Evolutionary conservation across 306 rosid genomes (phyloP).

Genomic region (Elaeagnus macrophylla): DNA sequence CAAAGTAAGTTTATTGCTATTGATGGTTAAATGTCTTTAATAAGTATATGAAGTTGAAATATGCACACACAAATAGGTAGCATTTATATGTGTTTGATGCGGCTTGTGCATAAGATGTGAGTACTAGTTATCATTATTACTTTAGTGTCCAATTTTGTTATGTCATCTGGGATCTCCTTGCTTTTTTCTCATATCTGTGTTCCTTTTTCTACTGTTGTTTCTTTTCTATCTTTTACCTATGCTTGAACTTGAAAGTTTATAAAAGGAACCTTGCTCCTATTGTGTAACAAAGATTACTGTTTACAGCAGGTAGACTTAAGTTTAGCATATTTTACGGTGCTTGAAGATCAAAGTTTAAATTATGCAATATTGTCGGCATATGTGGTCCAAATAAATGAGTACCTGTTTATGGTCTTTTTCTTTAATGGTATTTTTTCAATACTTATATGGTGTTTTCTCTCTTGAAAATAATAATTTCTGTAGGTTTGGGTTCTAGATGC

Average conservation of each 20-base stretch:
- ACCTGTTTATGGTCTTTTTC: not conserved
- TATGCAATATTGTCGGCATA: not conserved
- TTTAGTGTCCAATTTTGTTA: too few species aligned
- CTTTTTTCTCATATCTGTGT: too few species aligned
- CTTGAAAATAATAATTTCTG: slow-evolving; percentile 18
- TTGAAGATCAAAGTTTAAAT: too few species aligned
- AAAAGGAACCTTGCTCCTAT: too few species aligned
- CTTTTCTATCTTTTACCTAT: too few species aligned
- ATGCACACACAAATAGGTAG: not conserved
- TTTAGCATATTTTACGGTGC: too few species aligned
- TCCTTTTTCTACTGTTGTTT: too few species aligned
- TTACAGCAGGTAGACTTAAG: too few species aligned
- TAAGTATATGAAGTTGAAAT: slow-evolving; percentile 1
- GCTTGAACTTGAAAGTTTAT: too few species aligned
- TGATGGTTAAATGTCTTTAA: not conserved
- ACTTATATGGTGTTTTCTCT: slow-evolving; percentile 15
- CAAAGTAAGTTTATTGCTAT: slow-evolving; percentile 38
- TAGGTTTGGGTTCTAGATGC: slow-evolving; percentile 95
- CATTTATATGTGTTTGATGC: not conserved
- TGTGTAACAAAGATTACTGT: too few species aligned
- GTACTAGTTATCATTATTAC: not conserved
- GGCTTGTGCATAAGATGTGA: not conserved
- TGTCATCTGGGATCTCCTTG: too few species aligned
- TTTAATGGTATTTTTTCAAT: not conserved
- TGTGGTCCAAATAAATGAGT: not conserved